phyloP scores from a whole-genome alignment of 208 protist genomes.

The Trypanosoma mega region DNA sequence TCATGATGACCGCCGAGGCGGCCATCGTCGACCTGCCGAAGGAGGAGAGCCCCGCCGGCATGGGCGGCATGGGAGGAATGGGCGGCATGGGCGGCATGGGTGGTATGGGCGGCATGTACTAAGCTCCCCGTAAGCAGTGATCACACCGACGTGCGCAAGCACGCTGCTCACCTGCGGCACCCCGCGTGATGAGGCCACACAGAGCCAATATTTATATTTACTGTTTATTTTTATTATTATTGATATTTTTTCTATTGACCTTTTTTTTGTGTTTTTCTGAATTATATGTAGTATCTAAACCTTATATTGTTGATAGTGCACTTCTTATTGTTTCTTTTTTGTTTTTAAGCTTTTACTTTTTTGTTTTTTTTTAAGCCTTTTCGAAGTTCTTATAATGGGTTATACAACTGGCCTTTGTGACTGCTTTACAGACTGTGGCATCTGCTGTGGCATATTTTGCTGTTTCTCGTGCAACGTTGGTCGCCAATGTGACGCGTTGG shows the following conservation, averaged over 20 bases:
- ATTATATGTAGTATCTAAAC: no score
- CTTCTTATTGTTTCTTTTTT: no score
- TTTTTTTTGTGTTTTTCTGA: no score
- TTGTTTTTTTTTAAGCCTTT: constrained; percentile 8
- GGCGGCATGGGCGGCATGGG: constrained; percentile 20
- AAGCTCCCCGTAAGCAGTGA: neutral
- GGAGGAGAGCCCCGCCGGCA: constrained; percentile 25
- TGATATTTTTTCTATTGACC: no score
- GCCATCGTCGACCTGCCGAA: constrained; percentile 70
- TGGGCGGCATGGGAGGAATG: no score
- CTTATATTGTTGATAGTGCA: no score
- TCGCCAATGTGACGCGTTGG: constrained; percentile 21
- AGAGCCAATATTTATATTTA: constrained; percentile 8
- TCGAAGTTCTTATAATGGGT: constrained; percentile 2
- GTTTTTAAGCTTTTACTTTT: neutral
- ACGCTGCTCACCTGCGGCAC: neutral
- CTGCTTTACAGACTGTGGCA: constrained; percentile 15
- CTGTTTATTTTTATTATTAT: neutral
- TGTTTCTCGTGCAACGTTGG: constrained; percentile 24
- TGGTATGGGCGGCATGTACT: constrained; percentile 27
- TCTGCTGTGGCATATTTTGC: constrained; percentile 12
- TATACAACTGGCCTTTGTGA: constrained; percentile 12
- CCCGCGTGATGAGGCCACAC: no score
- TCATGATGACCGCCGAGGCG: constrained; percentile 99
- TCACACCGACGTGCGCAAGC: neutral